phyloP scores from a whole-genome alignment of 1,284 basidiomycete species.

The Sanghuangporus sanghuang region DNA sequence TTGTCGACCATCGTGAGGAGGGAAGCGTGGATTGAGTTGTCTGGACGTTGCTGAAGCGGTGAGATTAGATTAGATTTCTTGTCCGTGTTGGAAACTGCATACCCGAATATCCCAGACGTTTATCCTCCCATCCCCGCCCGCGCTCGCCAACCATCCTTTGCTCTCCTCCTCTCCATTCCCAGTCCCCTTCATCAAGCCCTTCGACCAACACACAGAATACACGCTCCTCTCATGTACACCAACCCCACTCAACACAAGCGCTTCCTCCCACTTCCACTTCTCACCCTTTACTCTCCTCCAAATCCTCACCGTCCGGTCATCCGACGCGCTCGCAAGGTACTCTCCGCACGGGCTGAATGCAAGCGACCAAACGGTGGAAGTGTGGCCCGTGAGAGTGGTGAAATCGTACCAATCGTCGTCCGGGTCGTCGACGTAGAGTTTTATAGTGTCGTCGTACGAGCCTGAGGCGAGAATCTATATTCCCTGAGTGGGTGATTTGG shows the following conservation, averaged over 20 bases:
- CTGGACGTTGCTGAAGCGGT: no score
- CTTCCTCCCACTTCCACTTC: constrained; percentile 55
- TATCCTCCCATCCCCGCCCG: constrained; percentile 74
- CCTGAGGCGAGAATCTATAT: constrained; percentile 87
- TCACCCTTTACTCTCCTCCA: constrained; percentile 49
- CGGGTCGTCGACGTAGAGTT: constrained; percentile 91
- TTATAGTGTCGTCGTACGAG: constrained; percentile 96
- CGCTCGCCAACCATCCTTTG: constrained; percentile 70
- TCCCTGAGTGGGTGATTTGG: constrained; percentile 19
- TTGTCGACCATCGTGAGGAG: constrained; percentile 48
- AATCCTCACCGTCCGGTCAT: constrained; percentile 71
- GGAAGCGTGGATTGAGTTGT: constrained; percentile 31
- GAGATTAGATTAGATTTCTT: no score
- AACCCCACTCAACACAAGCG: constrained; percentile 41
- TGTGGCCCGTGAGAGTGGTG: constrained; percentile 74
- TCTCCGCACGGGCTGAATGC: constrained; percentile 77
- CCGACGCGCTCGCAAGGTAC: constrained; percentile 81
- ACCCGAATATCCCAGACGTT: constrained; percentile 71
- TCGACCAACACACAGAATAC: constrained; percentile 77
- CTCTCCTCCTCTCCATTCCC: constrained; percentile 23
- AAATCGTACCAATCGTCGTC: constrained; percentile 94
- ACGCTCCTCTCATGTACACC: constrained; percentile 60
- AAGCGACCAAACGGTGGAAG: constrained; percentile 90
- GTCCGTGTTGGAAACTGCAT: no score
- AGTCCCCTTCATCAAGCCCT: constrained; percentile 28